Base-by-base conservation (phyloP, 495 filamentous ascomycete genomes). In the Hypoxylon cercidicola region DNA sequence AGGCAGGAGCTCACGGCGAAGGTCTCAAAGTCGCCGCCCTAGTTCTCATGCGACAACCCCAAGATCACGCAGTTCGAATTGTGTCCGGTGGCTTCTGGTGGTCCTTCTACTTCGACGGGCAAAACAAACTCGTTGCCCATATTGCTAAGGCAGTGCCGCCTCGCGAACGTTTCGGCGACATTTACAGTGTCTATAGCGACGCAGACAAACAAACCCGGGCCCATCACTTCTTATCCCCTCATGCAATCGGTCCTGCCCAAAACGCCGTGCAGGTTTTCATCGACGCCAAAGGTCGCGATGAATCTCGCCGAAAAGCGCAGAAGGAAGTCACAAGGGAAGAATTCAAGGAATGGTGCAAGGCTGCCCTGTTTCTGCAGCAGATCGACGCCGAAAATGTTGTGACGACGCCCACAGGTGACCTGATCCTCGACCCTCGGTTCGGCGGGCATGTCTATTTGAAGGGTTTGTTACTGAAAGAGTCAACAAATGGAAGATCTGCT, bases 1-100 rank as follows among this genome's bases (percentile, higher is more conserved):
- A 71, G 51, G 63, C 60, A 2, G 68, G 68, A 1, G 51, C 48
- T n/a, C 68, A 71, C 40, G 68, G 68, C 6, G 68, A 71, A 51
- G 68, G 68, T 21, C 51, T 71, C 19, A 71, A 71, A 15, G 19
- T 71, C 43, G 68, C 59, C 4, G 39, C 64, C 30, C 49, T 67
- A 2, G 55, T 67, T 19, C n/a, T 71, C 1, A 56, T 71, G 68
- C 55, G 68, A 41, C 25, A 39, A 12, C 44, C 21, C 20, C 63
- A 64, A 18, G 61, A 71, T 37, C 62, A 66, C 25, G 58, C 21
- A 19, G 50, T 71, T 35, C 47, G 55, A 13, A 67, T 62, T 41
- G 28, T n/a, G n/a, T 64, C 63, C 4, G 59, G 68, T 8, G 68
- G 63, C 0, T 60, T 64, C 30, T 37, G 30, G 9, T 71, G 68